phyloP scores from a whole-genome alignment of 169 alveolate species.

The Eimeria maxima region DNA sequence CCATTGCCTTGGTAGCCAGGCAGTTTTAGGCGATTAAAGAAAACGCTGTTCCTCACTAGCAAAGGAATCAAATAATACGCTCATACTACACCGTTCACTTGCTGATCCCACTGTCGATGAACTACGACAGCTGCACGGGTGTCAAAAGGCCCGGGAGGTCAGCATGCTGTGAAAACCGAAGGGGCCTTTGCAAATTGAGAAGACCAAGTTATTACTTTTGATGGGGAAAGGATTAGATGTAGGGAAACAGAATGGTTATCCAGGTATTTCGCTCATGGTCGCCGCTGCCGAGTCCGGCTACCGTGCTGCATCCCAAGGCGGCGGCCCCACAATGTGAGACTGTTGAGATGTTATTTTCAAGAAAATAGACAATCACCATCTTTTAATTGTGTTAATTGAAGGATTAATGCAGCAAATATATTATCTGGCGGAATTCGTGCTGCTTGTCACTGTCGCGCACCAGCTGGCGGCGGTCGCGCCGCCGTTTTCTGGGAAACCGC shows the following conservation, averaged over 20 bases:
- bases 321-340: constrained; percentile 25
- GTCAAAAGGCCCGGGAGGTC: neutral
- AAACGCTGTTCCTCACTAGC: neutral
- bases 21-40: neutral
- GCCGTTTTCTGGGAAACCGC: neutral
- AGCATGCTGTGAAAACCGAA: neutral
- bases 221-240: neutral
- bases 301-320: neutral
- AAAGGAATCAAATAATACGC: neutral
- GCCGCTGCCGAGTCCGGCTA: constrained; percentile 22
- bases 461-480: neutral
- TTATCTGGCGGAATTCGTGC: neutral
- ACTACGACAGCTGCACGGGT: neutral
- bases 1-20: neutral
- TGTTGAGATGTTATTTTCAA: no score
- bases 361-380: neutral
- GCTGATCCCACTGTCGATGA: neutral
- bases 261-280: neutral
- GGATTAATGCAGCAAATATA: neutral
- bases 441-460: neutral
- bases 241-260: neutral
- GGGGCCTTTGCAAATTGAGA: neutral
- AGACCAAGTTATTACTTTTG: neutral
- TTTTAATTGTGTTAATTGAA: neutral
- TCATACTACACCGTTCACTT: neutral